Base-by-base conservation (phyloP, 805 yeast species). In the Candida caryicola region DNA sequence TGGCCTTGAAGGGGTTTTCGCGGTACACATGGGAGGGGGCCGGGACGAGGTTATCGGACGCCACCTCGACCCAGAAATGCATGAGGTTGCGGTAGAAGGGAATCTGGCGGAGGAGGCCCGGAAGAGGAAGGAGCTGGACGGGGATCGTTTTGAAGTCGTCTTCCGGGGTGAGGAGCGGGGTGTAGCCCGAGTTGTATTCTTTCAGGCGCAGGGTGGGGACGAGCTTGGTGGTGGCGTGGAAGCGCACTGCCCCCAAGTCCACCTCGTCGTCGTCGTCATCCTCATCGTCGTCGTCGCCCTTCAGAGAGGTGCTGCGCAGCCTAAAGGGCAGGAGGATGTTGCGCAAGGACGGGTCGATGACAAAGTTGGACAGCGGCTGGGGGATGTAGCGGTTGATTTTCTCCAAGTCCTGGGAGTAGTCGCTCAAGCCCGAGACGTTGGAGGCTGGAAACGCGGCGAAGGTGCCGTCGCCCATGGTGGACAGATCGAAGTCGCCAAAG, bases 1-100 rank as follows among this genome's bases (percentile, higher is more conserved):
- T 62, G 9, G 71, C 71, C 43, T 73, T 72, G 60, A 83, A 84
- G 0, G 95, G 95, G 48, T 82, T 81, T 12, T 75, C 77, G 15
- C 59, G 64, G 49, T 80, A 81, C 2, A 72, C 50, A 5, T 65
- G 54, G 3, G 74, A 64, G 7, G 86, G 86, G 0, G 85, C 80
- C 0, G 90, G 89, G 4, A 81, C 85, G 14, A 84, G 65, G 17
- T 73, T 63, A 26, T 69, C 69, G 1, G 90, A 76, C 0, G 86
- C 82, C 10, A 76, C 74, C 35, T 77, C 67, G 6, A 78, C 59
- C 67, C 76, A 85, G 45, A 80, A 80, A 44, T 79, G 79, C 60
- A 84, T 78, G 15, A 80, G 64, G 37, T 78, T 80, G 34, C 76
- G 64, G 54, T 80, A 81, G 44, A 67, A 71, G 0, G 86, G 83